Base-by-base conservation (phyloP, 1,284 basidiomycete genomes). In the Leccinum angustisporum region DNA sequence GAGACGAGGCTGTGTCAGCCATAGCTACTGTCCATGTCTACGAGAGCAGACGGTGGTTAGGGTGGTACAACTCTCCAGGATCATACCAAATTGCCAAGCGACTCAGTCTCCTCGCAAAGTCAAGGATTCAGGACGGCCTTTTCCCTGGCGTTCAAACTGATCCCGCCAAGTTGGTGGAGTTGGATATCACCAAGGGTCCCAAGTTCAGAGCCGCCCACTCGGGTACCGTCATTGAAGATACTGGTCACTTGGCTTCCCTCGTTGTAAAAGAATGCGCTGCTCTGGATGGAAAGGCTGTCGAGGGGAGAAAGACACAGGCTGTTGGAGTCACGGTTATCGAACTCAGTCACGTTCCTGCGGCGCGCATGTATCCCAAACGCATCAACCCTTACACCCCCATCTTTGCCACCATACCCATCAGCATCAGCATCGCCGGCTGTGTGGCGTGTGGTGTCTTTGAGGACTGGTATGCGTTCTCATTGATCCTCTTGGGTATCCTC, bases 61-160 rank as follows among this genome's bases (percentile, higher is more conserved):
- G 75, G 2, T 76, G 75, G 76, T 77, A 76, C 30, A 76, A 77
- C n/a, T 65, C 75, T 3, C 76, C 76, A 6, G 76, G 75, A 10
- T 71, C 73, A 7, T 77, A 75, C 55, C 54, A 64, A 8, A 68
- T 77, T n/a, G 75, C 73, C 21, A 75, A 67, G 38, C 64, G 67
- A 46, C 77, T 69, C 11, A 68, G 62, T 11, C 62, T 62, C 34
- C 67, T 75, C 1, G 64, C 75, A 16, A 68, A 62, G 5, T 75
- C 70, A 10, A 67, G 63, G 30, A 65, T 76, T 36, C 74, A 72
- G 54, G 65, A 74, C 16, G 69, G 70, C 2, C 63, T 76, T 6
- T 76, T 69, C 40, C 73, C 74, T 0, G 75, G 75, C 2, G 63
- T 68, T 34, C 72, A 67, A 31, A 67, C 64, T 3, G 69, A 75